phyloP scores from a whole-genome alignment of 2,329 filamentous ascomycete genomes.

The Venturia carpophila region DNA sequence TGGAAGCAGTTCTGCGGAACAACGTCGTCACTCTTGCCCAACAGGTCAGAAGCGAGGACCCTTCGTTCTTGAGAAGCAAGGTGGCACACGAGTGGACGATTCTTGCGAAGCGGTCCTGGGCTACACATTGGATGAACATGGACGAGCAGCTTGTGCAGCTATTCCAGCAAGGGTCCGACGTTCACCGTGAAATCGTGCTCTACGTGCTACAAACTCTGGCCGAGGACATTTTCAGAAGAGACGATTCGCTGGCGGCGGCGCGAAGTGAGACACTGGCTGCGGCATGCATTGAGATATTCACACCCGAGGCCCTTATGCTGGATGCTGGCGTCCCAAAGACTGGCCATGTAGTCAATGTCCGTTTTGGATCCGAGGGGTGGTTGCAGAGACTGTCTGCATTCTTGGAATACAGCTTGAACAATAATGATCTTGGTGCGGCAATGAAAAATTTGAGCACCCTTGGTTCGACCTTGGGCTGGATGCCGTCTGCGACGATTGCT shows the following conservation, averaged over 20 bases:
- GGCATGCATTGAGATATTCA: conserved; percentile 89
- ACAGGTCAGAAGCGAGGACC: conserved; percentile 62
- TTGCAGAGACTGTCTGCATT: conserved; percentile 67
- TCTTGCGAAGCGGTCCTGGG: conserved; percentile 88
- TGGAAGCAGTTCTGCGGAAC: conserved; percentile 59
- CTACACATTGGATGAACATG: conserved; percentile 90
- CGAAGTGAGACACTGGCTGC: conserved; percentile 78
- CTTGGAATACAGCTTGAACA: conserved; percentile 62
- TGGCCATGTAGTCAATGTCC: conserved; percentile 51
- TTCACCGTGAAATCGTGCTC: conserved; percentile 79
- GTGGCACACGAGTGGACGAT: conserved; percentile 92
- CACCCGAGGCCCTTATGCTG: conserved; percentile 63
- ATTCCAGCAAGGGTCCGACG: conserved; percentile 53
- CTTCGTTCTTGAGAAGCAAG: conserved; percentile 83
- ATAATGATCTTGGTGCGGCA: conserved; percentile 47
- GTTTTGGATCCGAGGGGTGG: conserved; percentile 81
- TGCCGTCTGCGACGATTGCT: conserved; percentile 29
- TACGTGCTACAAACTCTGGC: conserved; percentile 84
- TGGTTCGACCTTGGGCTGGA: conserved; percentile 76
- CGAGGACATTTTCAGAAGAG: conserved; percentile 86
- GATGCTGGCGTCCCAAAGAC: conserved; percentile 69
- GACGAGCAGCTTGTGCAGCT: conserved; percentile 72
- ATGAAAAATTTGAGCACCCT: conserved; percentile 71
- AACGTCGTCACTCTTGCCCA: conserved; percentile 77
- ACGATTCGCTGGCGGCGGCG: conserved; percentile 77